Percentiles rank a stretch among this genome's conserved stretches.
phyloP scores from a whole-genome alignment of 192 early-diverging fungal species.

The Funneliformis geosporum region DNA sequence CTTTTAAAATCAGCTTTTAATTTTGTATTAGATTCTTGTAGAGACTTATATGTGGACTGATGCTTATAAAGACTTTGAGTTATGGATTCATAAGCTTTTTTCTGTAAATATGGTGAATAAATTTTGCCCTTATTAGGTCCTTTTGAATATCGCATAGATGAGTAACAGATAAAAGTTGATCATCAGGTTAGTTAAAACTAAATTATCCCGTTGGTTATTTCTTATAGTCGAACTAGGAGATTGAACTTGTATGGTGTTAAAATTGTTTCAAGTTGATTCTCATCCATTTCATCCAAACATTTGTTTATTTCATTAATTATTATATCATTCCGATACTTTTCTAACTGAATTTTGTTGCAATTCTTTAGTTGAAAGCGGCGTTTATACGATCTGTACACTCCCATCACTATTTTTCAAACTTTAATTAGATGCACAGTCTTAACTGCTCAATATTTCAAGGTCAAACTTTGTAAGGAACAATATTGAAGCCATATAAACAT shows the following conservation, averaged over 20 bases:
- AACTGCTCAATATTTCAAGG: not conserved
- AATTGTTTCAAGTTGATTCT: too few relatives aligned
- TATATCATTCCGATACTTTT: not conserved
- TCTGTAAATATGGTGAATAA: not conserved
- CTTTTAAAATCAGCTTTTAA: not conserved
- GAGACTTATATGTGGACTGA: too few relatives aligned
- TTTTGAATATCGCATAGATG: not conserved
- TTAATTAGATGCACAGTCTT: conserved; percentile 14
- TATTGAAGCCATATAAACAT: not conserved
- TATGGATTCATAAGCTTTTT: not conserved
- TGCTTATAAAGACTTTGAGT: too few relatives aligned
- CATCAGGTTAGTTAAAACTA: not conserved
- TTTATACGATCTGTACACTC: conserved; percentile 7
- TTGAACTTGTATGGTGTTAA: too few relatives aligned
- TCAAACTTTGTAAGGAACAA: not conserved
- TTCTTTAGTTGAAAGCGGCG: not conserved
- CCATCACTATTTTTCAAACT: not conserved
- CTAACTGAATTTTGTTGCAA: not conserved
- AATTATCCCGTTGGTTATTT: not conserved
- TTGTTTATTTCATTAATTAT: not conserved
- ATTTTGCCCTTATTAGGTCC: not conserved
- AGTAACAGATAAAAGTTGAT: not conserved
- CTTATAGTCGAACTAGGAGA: too few relatives aligned
- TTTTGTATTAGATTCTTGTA: too few relatives aligned
- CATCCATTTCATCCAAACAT: not conserved